These are phyloP conservation scores for Mikania micrantha DNA, from an alignment of 129 eudicot species.

Conservation along the genomic window DNA sequence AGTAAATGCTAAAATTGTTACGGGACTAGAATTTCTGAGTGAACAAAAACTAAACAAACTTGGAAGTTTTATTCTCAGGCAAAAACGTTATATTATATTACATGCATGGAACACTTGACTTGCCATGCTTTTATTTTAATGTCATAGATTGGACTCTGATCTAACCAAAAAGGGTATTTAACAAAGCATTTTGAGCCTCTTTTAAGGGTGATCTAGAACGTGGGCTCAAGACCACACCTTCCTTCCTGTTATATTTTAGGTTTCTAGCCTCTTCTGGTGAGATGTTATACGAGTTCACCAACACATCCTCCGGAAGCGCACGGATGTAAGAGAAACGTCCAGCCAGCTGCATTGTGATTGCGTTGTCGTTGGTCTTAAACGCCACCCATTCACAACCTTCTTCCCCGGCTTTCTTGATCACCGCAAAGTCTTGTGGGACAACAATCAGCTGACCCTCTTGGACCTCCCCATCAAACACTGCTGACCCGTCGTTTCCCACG, in stretches of 20 bases:
- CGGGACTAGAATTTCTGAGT: too few relatives aligned
- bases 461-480: slow-evolving; percentile 50
- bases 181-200: not conserved
- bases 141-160: not conserved
- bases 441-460: slow-evolving; percentile 51
- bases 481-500: slow-evolving; percentile 50
- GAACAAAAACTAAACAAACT: too few relatives aligned
- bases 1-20: too few relatives aligned
- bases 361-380: slow-evolving; percentile 65
- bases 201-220: slow-evolving; percentile 9
- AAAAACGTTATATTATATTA: too few relatives aligned
- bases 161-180: slow-evolving; percentile 25
- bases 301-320: slow-evolving; percentile 48
- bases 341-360: slow-evolving; percentile 37
- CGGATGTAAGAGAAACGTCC: slow-evolving; percentile 50
- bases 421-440: slow-evolving; percentile 60
- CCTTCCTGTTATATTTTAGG: slow-evolving; percentile 49
- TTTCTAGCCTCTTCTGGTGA: slow-evolving; percentile 48
- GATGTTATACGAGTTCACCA: slow-evolving; percentile 39
- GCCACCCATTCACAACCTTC: slow-evolving; percentile 56
- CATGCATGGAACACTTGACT: too few relatives aligned
- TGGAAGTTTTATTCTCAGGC: too few relatives aligned
- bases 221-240: slow-evolving; percentile 44
- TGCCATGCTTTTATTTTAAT: too few relatives aligned
- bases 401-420: slow-evolving; percentile 46